Percentiles rank a stretch among this genome's conserved stretches.
Conservation (phyloP, 1,284 basidiomycete genomes). For the Ceratobasidium sp. region DNA sequence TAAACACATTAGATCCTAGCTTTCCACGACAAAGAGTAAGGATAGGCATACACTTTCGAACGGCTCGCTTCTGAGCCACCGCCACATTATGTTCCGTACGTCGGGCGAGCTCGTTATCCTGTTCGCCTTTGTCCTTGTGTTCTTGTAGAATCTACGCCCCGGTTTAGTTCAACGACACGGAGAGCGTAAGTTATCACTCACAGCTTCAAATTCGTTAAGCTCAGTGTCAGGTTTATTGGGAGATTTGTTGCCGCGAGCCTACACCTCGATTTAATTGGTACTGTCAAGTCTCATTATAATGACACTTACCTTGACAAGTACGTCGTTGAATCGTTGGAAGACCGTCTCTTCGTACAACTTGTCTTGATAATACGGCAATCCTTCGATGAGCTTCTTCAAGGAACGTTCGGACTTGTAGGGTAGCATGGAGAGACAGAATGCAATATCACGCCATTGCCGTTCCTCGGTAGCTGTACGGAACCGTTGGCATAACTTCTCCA, state of each 20-base stretch:
- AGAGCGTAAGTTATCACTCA: conserved; percentile 48
- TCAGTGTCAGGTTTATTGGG: conserved; percentile 89
- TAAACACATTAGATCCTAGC: background rate
- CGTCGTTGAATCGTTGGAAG: conserved; percentile 87
- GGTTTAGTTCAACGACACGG: background rate
- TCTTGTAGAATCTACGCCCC: conserved; percentile 78
- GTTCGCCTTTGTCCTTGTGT: conserved; percentile 84
- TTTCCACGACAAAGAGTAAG: background rate
- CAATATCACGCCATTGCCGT: conserved; percentile 97
- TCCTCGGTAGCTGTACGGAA: conserved; percentile 90
- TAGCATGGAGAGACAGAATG: conserved; percentile 92
- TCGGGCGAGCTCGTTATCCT: conserved; percentile 78
- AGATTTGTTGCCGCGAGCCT: conserved; percentile 88
- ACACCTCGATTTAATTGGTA: background rate
- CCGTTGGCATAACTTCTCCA: conserved; percentile 94
- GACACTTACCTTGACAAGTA: conserved; percentile 73
- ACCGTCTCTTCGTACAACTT: conserved; percentile 92
- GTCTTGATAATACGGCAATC: conserved; percentile 91
- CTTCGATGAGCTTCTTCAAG: conserved; percentile 95
- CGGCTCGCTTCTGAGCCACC: conserved; percentile 21
- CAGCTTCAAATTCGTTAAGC: conserved; percentile 88
- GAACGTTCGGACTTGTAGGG: conserved; percentile 98
- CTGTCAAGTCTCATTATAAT: background rate
- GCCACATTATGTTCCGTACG: conserved; percentile 36
- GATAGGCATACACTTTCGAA: background rate